A percentile compares a stretch with the other conserved stretches of the same genome.
Evolutionary conservation across 2,329 filamentous ascomycete species (phyloP).

Genomic region (Claviceps citrina): DNA sequence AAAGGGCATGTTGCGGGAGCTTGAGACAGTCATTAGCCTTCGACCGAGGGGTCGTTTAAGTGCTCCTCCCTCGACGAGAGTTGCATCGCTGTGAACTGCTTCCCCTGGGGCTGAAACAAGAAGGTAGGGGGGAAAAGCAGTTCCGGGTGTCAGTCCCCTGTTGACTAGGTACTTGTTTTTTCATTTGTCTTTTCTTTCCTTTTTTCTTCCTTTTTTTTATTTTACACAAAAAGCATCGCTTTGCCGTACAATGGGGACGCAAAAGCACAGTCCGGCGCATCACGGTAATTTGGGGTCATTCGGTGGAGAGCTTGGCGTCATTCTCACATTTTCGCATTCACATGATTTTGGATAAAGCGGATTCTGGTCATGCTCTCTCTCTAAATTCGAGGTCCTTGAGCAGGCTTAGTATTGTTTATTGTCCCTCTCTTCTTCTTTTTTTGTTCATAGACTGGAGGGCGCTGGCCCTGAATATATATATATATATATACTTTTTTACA

Average conservation of each 20-base stretch:
- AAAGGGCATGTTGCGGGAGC: slow-evolving; percentile 78
- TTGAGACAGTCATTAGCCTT: slow-evolving; percentile 71
- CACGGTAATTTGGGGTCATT: neutral
- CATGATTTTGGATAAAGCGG: slow-evolving; percentile 1
- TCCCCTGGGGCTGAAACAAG: too few species aligned
- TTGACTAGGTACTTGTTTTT: neutral
- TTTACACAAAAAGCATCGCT: neutral
- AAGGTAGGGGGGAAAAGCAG: too few species aligned
- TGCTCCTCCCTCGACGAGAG: slow-evolving; percentile 13
- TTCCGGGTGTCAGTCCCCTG: neutral
- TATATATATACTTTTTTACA: too few species aligned
- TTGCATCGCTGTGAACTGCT: slow-evolving; percentile 26
- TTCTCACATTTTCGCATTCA: neutral
- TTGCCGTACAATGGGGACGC: neutral
- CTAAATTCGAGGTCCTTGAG: too few species aligned
- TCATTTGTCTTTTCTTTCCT: neutral
- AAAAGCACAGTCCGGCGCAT: slow-evolving; percentile 1
- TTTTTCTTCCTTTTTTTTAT: neutral
- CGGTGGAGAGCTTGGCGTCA: neutral
- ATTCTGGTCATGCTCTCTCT: neutral
- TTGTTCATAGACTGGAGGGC: neutral
- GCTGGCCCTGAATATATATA: neutral
- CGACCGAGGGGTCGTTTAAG: slow-evolving; percentile 27
- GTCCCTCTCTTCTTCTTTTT: neutral
- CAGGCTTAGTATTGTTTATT: too few species aligned